phyloP scores from a whole-genome alignment of 768 basidiomycete species.

The Boletus speciosus region DNA sequence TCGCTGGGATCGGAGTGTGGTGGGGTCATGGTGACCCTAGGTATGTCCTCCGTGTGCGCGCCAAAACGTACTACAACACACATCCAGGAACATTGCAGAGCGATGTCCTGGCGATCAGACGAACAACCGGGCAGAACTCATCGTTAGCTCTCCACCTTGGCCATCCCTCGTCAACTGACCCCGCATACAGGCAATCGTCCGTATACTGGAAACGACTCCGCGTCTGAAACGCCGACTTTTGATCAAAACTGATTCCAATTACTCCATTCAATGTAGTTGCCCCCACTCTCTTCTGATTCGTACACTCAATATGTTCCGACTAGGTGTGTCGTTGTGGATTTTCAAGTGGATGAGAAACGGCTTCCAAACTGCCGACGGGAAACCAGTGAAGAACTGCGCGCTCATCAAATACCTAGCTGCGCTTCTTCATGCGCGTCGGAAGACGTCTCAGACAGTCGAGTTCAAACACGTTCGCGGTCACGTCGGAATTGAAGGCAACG shows the following conservation, averaged over 20 bases:
- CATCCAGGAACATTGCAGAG: conserved; percentile 73
- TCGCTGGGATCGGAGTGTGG: conserved; percentile 88
- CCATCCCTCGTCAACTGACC: not conserved
- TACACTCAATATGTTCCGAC: conserved; percentile 3
- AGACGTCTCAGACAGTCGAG: conserved; percentile 50
- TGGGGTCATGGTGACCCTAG: conserved; percentile 71
- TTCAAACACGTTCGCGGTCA: conserved; percentile 81
- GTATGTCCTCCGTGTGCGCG: conserved; percentile 24
- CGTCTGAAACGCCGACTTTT: conserved; percentile 51
- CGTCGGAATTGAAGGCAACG: conserved; percentile 75
- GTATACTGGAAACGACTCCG: conserved; percentile 74
- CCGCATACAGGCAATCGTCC: conserved; percentile 75
- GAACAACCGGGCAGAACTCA: conserved; percentile 85
- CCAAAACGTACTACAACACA: not conserved
- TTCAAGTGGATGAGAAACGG: conserved; percentile 57
- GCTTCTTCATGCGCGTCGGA: conserved; percentile 52
- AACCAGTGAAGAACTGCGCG: conserved; percentile 66
- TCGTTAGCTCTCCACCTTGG: conserved; percentile 47
- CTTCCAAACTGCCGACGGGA: conserved; percentile 46
- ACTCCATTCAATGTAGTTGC: conserved; percentile 68
- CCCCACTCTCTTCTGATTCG: conserved; percentile 1
- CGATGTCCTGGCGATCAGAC: conserved; percentile 81
- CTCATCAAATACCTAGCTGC: conserved; percentile 70
- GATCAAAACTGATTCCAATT: conserved; percentile 84
- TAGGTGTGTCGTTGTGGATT: conserved; percentile 71